Evolutionary conservation across 768 basidiomycete genomes (phyloP), one percentile per base, ranked within the genome.

Genomic region (Pleurotus eryngii): DNA sequence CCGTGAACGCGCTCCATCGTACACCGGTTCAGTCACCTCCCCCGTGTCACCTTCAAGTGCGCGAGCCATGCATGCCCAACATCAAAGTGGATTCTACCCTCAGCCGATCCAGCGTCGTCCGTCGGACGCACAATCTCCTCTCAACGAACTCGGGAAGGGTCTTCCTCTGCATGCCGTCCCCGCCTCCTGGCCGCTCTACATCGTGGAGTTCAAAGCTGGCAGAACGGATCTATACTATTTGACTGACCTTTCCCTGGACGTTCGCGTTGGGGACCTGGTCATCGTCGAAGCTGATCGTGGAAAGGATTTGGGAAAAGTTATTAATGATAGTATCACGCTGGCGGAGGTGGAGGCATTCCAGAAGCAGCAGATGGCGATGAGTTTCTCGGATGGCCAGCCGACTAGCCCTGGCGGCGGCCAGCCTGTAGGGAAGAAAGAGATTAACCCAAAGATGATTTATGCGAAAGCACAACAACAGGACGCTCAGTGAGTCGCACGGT

Each of bases 201-300:
- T 98, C 64, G 90, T 98, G 64, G 91, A 97, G 70, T 99, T 99
- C 81, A 99, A 98, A 73, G 95, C 95, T 0, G 93, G 94, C 0
- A 85, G 96, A 40, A 94, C 94, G 60, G 96, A 98, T 70, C 74
- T 99, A 24, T 98, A 95, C 74, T 98, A 97, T 70, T 80, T 87
- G 60, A 89, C 86, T 0, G 90, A 95, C 65, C 80, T 59, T 66
- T 78, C 64, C 65, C 63, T 69, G 56, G 76, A 79, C 55, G 85
- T 98, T 59, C 81, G 85, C 5, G 85, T 89, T 18, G 96, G 94
- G 2, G 96, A 98, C 67, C 75, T 94, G 38, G 96, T 98, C 60
- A 94, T 98, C 60, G 96, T 98, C 15, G 96, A 98, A 71, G 96
- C 94, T 26, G 96, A 98, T 69, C 80, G 96, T 24, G 96, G 96